A percentile compares a stretch with the other conserved stretches of the same genome.
These are phyloP conservation scores for Penicillium bovifimosum DNA, from an alignment of 495 filamentous ascomycete genomes.

Conservation along the genomic window DNA sequence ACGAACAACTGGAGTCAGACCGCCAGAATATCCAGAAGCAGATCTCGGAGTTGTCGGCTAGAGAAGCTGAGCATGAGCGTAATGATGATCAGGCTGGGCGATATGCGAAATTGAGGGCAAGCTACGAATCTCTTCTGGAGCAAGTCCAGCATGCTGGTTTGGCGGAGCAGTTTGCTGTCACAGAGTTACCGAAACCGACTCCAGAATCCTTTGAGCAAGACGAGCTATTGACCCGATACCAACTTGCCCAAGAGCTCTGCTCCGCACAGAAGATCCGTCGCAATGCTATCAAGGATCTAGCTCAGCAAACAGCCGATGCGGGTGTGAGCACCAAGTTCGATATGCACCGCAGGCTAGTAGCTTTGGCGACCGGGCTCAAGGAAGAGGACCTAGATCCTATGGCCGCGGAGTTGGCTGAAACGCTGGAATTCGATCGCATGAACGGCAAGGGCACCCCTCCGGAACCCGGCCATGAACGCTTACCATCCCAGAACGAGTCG, in stretches of 20 bases:
- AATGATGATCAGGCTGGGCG: slow-evolving; percentile 27
- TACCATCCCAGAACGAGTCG: slow-evolving; percentile 22
- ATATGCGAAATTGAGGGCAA: slow-evolving; percentile 32
- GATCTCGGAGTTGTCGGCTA: slow-evolving; percentile 23
- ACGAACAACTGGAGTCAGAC: slow-evolving; percentile 42
- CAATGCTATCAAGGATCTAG: slow-evolving; percentile 38
- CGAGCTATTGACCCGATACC: slow-evolving; percentile 28
- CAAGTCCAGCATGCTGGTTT: slow-evolving; percentile 32
- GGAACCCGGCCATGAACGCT: slow-evolving; percentile 19
- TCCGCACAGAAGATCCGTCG: slow-evolving; percentile 38
- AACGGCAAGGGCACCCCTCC: slow-evolving; percentile 35
- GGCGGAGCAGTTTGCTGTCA: slow-evolving; percentile 17
- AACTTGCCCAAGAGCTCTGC: slow-evolving; percentile 33
- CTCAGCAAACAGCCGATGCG: slow-evolving; percentile 43
- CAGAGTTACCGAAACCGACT: slow-evolving; percentile 9
- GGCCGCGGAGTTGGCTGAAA: slow-evolving; percentile 43
- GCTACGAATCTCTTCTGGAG: slow-evolving; percentile 42
- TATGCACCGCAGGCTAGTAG: slow-evolving; percentile 48
- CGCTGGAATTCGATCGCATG: slow-evolving; percentile 43
- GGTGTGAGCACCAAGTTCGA: slow-evolving; percentile 49
- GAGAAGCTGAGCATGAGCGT: slow-evolving; percentile 28
- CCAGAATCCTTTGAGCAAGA: slow-evolving; percentile 17
- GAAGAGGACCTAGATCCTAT: slow-evolving; percentile 47
- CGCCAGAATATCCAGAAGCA: slow-evolving; percentile 40
- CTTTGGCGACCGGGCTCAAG: slow-evolving; percentile 44